These are phyloP conservation scores for Diutina pseudorugosa DNA, from an alignment of 1,139 yeast genomes.

Conservation along the genomic window DNA sequence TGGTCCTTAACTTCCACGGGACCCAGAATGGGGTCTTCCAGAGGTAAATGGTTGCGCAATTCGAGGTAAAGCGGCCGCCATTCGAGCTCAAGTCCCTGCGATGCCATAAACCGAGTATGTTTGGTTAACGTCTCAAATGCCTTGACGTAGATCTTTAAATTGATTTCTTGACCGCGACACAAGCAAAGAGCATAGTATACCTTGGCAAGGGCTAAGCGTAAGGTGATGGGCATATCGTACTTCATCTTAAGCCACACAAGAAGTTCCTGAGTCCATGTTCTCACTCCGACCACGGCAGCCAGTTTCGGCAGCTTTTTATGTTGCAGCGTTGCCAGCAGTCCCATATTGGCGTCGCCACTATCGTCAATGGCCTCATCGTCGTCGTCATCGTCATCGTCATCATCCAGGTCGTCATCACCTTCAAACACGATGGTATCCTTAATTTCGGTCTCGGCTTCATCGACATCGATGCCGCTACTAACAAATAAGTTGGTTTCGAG, in stretches of 20 bases:
- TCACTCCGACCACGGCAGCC: constrained; percentile 62
- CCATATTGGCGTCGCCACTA: constrained; percentile 5
- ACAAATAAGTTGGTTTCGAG: constrained; percentile 41
- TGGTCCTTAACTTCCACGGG: constrained; percentile 31
- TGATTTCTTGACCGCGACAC: constrained; percentile 62
- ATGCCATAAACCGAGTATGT: constrained; percentile 29
- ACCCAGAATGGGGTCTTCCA: constrained; percentile 19
- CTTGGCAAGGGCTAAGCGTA: constrained; percentile 50
- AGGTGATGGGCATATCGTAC: constrained; percentile 62
- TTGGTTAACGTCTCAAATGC: constrained; percentile 50
- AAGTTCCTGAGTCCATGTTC: constrained; percentile 85
- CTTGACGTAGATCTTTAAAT: constrained; percentile 50
- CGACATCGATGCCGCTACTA: constrained; percentile 4
- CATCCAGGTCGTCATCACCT: constrained; percentile 12
- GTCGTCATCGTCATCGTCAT: constrained; percentile 8
- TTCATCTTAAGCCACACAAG: constrained; percentile 72
- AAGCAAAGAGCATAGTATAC: constrained; percentile 67
- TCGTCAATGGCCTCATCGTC: constrained; percentile 4
- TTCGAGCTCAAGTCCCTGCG: constrained; percentile 31
- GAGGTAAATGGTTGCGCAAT: constrained; percentile 21
- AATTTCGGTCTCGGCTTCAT: constrained; percentile 24
- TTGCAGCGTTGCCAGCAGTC: constrained; percentile 14
- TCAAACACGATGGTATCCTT: constrained; percentile 23
- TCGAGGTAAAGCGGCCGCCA: constrained; percentile 39
- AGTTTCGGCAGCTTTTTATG: constrained; percentile 54